Evolutionary conservation across 2,329 filamentous ascomycete species (phyloP), one percentile per base, ranked within the genome.

Genomic region (Talaromyces sp.): DNA sequence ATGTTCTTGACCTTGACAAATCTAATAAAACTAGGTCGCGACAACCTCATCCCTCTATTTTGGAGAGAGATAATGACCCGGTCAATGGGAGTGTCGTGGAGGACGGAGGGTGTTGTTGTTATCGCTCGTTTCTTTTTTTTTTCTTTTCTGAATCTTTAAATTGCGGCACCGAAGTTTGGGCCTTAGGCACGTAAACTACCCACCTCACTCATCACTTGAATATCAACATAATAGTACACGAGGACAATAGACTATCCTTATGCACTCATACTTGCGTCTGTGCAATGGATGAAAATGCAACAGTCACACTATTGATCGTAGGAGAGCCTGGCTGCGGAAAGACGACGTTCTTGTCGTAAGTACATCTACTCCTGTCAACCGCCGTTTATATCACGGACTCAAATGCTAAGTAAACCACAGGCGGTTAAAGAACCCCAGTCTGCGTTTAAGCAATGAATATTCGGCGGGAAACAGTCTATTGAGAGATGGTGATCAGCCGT

Each of bases 291-390:
- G 53, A 57, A 36, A 50, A 37, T 35, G 25, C 50, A 39, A 65
- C 66, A 17, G 70, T 73, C 25, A 73, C 68, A 4, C 61, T 86
- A 52, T 75, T 86, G 6, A 72, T 86, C 15, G 73, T 86, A 2
- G 84, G 84, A 54, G 83, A 85, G 59, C 66, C 77, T 37, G 81
- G 80, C 53, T 82, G 84, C 46, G 84, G 84, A 58, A 86, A 86
- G 70, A 83, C 83, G 53, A 84, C 81, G 9, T 85, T 86, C 62
- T 70, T 86, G 61, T 82, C 83, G 81, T 85, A 75, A 69, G 81
- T 79, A 43, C 45, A 54, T 28, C 41, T 46, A 31, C 46, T 43
- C 50, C 28, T 55, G 31, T n/a, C 50, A 22, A 35, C 10, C n/a
- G 19, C 25, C n/a, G 7, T 28, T 51, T 33, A 19, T 25, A 28